Evolutionary conservation across 2,329 filamentous ascomycete species (phyloP).

Genomic region (Hysterium pulicare): DNA sequence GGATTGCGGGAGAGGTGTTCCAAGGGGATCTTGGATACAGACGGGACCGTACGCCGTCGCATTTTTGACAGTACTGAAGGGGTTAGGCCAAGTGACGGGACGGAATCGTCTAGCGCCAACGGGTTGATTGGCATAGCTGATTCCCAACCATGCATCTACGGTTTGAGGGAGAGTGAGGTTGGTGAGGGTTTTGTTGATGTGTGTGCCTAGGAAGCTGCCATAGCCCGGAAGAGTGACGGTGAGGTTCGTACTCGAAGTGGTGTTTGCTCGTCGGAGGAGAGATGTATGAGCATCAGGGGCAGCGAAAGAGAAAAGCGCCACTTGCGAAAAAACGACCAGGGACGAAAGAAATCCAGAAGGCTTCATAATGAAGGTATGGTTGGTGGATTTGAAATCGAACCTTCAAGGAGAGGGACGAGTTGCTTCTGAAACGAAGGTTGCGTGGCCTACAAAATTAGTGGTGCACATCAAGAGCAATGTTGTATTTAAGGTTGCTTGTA

Average conservation of each 20-base stretch:
- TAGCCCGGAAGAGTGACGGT: slow-evolving; percentile 36
- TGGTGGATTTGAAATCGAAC: no score
- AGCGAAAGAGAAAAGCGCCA: no score
- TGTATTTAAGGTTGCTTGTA: no score
- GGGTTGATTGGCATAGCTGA: slow-evolving; percentile 46
- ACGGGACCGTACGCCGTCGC: slow-evolving; percentile 24
- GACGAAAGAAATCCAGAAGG: no score
- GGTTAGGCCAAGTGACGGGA: slow-evolving; percentile 39
- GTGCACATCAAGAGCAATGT: no score
- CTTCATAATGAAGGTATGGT: no score
- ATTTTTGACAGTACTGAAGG: slow-evolving; percentile 3
- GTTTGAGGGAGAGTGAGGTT: slow-evolving; percentile 29
- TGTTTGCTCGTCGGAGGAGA: no score
- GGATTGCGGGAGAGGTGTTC: slow-evolving; percentile 21
- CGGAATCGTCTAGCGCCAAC: slow-evolving; percentile 42
- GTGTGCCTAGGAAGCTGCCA: slow-evolving; percentile 40
- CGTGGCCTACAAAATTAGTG: no score
- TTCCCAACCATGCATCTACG: slow-evolving; percentile 49
- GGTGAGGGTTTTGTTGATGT: slow-evolving; percentile 34
- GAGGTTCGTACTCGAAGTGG: not conserved
- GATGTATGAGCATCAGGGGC: no score
- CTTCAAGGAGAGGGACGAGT: no score
- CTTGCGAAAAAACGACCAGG: no score
- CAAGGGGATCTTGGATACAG: slow-evolving; percentile 46
- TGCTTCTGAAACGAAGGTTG: no score